These are phyloP conservation scores for Metschnikowia cerradonensis DNA, from an alignment of 805 yeast species.

Conservation along the genomic window DNA sequence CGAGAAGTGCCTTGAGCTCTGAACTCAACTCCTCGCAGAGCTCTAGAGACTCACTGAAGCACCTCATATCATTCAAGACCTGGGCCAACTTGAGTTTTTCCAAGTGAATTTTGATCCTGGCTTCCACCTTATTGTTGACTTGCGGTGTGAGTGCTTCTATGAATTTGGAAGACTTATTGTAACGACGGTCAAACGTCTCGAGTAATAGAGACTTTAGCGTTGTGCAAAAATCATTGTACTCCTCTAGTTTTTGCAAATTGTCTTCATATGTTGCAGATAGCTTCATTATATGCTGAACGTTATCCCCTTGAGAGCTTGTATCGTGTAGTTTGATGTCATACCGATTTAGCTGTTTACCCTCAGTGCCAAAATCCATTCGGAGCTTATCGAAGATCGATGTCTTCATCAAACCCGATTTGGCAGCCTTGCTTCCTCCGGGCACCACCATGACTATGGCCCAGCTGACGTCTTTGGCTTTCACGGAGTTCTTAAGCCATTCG, in stretches of 20 bases:
- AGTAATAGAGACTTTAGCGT: conserved; percentile 48
- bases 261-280: conserved; percentile 34
- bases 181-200: conserved; percentile 43
- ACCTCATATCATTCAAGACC: conserved; percentile 50
- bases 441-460: conserved; percentile 59
- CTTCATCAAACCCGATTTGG: conserved; percentile 37
- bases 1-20: conserved; percentile 15
- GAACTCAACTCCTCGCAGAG: conserved; percentile 46
- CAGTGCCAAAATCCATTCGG: conserved; percentile 45
- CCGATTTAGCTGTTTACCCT: conserved; percentile 37
- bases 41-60: conserved; percentile 56
- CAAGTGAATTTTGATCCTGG: conserved; percentile 25
- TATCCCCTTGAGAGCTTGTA: conserved; percentile 12
- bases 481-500: conserved; percentile 65
- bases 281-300: conserved; percentile 23
- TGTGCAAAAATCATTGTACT: conserved; percentile 45
- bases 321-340: conserved; percentile 1
- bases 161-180: conserved; percentile 12
- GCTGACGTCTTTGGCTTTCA: conserved; percentile 43
- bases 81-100: conserved; percentile 50
- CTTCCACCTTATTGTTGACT: conserved; percentile 26
- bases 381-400: conserved; percentile 53
- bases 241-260: conserved; percentile 41
- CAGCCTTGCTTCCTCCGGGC: conserved; percentile 34
- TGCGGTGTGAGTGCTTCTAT: conserved; percentile 23